Percentiles rank a stretch among this genome's conserved stretches.
These are phyloP conservation scores for Cardiospermum halicacabum DNA, from an alignment of 345 rosid species.

Conservation along the genomic window DNA sequence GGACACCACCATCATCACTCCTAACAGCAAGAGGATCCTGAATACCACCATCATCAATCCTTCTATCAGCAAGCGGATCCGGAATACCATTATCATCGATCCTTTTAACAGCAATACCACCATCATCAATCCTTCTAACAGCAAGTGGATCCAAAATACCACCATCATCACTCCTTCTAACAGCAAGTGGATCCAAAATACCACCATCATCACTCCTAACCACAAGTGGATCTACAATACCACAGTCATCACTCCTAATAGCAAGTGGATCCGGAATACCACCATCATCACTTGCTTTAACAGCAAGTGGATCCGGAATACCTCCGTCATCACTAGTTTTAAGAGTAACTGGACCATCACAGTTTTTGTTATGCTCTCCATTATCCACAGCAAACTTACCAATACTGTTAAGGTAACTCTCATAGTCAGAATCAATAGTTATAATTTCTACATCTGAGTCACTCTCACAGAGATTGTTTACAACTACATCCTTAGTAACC, in stretches of 20 bases:
- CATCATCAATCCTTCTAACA: too few relatives aligned
- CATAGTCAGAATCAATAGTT: constrained; percentile 13
- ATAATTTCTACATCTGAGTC: constrained; percentile 10
- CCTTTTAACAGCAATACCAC: too few relatives aligned
- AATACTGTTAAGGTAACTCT: neutral
- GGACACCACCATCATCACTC: too few relatives aligned
- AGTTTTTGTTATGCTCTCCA: neutral
- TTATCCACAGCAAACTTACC: constrained; percentile 3
- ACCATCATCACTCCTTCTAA: neutral
- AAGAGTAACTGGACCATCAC: neutral
- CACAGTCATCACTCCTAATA: too few relatives aligned
- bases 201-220: too few relatives aligned
- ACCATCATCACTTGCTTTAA: too few relatives aligned
- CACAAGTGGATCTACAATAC: too few relatives aligned
- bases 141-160: constrained; percentile 27
- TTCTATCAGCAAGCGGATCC: neutral
- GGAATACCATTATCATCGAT: neutral
- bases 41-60: neutral
- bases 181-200: neutral
- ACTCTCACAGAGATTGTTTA: neutral
- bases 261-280: too few relatives aligned
- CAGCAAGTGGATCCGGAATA: constrained; percentile 32
- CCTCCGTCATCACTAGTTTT: neutral
- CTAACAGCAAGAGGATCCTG: constrained; percentile 34
- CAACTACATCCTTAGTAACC: neutral